These are phyloP conservation scores for Solanum chacoense DNA, from an alignment of 305 asterid genomes.

Conservation along the genomic window DNA sequence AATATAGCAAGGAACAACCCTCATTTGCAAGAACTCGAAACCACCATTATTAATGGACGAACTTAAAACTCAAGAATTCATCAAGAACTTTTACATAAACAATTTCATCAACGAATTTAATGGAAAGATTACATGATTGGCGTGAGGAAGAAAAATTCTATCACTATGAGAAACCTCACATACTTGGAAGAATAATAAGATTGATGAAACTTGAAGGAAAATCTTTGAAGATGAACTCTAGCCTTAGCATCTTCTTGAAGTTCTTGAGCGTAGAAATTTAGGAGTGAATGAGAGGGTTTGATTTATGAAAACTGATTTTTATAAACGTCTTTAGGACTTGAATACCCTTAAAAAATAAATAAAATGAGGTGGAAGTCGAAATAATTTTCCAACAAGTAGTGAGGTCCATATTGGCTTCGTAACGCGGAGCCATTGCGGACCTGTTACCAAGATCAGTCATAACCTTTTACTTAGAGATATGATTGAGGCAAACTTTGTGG, in stretches of 20 bases:
- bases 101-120: neutral
- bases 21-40: neutral
- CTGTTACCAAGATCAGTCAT: neutral
- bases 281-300: neutral
- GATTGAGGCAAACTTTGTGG: neutral
- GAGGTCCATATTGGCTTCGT: neutral
- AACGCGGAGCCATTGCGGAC: neutral
- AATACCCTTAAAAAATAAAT: neutral
- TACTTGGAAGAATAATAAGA: neutral
- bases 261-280: neutral
- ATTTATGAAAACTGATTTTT: too few species aligned
- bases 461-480: neutral
- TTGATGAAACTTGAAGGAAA: neutral
- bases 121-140: neutral
- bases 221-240: neutral
- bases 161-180: neutral
- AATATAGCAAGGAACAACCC: neutral
- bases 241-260: neutral
- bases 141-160: neutral
- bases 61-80: neutral
- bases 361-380: fast-evolving
- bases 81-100: neutral
- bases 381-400: neutral
- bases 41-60: neutral
- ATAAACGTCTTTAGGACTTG: neutral